phyloP scores from a whole-genome alignment of 495 filamentous ascomycete species.

The Daldinia vernicosa region DNA sequence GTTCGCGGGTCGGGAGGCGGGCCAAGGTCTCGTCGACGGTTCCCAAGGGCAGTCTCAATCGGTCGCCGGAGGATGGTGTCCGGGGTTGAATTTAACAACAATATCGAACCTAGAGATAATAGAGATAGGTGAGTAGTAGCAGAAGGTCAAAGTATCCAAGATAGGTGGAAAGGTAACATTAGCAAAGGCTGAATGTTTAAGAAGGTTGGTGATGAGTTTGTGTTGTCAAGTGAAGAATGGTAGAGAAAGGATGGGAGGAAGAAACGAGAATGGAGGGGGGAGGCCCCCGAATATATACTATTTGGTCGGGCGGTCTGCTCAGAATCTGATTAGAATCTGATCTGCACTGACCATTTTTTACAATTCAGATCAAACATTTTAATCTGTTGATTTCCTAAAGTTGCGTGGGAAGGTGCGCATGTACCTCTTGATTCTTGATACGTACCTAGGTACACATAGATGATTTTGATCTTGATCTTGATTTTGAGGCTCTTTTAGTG shows the following conservation, averaged over 20 bases:
- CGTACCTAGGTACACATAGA: too few relatives aligned
- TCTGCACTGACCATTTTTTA: neutral
- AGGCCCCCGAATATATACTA: neutral
- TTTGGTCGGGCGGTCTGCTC: neutral
- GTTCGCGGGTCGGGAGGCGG: conserved; percentile 10
- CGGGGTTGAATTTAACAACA: too few relatives aligned
- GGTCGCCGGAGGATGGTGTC: conserved; percentile 23
- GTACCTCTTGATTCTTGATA: neutral
- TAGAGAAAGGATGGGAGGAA: neutral
- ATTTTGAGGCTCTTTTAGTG: conserved; percentile 31
- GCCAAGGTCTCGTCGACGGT: conserved; percentile 5
- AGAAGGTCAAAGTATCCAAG: neutral
- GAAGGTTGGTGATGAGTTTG: neutral
- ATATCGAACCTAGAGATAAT: neutral
- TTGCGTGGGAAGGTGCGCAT: neutral
- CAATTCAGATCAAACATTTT: neutral
- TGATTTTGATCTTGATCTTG: conserved; percentile 8
- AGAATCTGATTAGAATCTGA: neutral
- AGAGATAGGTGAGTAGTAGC: neutral
- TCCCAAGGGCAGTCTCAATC: conserved; percentile 5
- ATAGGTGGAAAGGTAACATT: neutral
- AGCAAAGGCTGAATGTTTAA: neutral
- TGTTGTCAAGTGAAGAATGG: neutral
- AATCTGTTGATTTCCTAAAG: neutral
- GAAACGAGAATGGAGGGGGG: neutral